Base-by-base conservation (phyloP, 768 basidiomycete species). In the Agaricus subrufescens region DNA sequence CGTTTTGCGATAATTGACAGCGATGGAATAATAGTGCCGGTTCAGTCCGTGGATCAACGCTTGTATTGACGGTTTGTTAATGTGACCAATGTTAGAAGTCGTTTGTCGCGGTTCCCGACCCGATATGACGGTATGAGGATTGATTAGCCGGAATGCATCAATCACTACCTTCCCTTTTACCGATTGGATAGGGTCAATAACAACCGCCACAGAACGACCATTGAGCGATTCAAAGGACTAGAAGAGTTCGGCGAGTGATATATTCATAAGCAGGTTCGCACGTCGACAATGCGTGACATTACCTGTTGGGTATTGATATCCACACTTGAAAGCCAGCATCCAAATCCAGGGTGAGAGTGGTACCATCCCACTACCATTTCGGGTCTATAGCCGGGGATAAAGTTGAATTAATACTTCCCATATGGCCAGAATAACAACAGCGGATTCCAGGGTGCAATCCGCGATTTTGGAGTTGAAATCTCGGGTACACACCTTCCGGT, bases 351-450 rank as follows among this genome's bases (percentile, higher is more conserved):
- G 77, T 99, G 97, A 39, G 97, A 98, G 73, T 99, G 97, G 67
- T 99, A 99, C 97, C 97, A 99, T 3, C 97, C 97, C 1, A 99
- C 97, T 4, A 98, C 97, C 86, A 89, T 91, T 76, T 98, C 97
- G 31, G 96, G 91, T 63, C 95, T 87, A 50, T 61, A 58, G 57
- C 50, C 39, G 25, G 45, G 46, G 31, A 9, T 29, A 26, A 50
- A 29, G 25, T 47, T 4, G 39, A 45, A 31, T 49, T 34, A 50
- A 43, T 12, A 45, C 50, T 27, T 44, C 19, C 27, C 30, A 46
- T 43, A 46, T 26, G 3, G 4, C 26, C 15, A 31, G 30, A 27
- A 48, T 29, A 15, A 29, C 5, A 30, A 30, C 15, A 29, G n/a
- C 15, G 2, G 14, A 25, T 27, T n/a, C 5, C 27, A 53, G 39